Percentiles rank a stretch among this genome's conserved stretches.
phyloP scores from a whole-genome alignment of 2,329 filamentous ascomycete genomes.

The Trichophyton schoenleinii region DNA sequence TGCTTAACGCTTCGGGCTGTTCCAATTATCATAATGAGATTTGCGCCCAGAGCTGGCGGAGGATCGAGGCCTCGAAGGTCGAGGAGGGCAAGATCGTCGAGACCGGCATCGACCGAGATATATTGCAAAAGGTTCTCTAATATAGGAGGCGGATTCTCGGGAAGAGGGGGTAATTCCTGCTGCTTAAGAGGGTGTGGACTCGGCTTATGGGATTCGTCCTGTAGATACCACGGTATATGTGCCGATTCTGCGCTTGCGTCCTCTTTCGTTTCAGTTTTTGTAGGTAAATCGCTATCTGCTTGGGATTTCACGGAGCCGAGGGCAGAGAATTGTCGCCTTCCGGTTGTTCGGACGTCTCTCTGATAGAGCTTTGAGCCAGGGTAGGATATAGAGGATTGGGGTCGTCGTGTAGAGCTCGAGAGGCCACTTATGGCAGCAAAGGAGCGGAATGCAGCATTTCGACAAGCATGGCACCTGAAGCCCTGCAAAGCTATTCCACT shows the following conservation, averaged over 20 bases:
- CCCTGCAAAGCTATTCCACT: constrained; percentile 22
- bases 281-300: neutral
- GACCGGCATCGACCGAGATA: constrained; percentile 68
- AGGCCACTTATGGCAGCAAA: constrained; percentile 20
- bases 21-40: constrained; percentile 83
- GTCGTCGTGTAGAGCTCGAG: constrained; percentile 13
- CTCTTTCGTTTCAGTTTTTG: constrained; percentile 5
- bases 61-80: constrained; percentile 78
- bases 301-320: neutral
- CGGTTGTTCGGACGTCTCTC: neutral
- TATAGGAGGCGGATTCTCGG: constrained; percentile 57
- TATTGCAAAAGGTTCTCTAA: constrained; percentile 62
- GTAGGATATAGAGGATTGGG: constrained; percentile 6
- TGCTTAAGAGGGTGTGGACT: constrained; percentile 36
- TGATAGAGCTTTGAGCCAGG: neutral
- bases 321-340: neutral
- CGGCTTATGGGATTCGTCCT: constrained; percentile 45
- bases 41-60: constrained; percentile 72
- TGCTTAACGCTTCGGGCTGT: constrained; percentile 89
- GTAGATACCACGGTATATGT: constrained; percentile 70
- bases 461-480: constrained; percentile 21
- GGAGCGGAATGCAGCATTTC: constrained; percentile 20
- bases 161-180: constrained; percentile 51
- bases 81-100: constrained; percentile 67
- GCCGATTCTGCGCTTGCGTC: constrained; percentile 6